These are phyloP conservation scores for Harrya chromipes DNA, from an alignment of 768 basidiomycete genomes.

Conservation along the genomic window DNA sequence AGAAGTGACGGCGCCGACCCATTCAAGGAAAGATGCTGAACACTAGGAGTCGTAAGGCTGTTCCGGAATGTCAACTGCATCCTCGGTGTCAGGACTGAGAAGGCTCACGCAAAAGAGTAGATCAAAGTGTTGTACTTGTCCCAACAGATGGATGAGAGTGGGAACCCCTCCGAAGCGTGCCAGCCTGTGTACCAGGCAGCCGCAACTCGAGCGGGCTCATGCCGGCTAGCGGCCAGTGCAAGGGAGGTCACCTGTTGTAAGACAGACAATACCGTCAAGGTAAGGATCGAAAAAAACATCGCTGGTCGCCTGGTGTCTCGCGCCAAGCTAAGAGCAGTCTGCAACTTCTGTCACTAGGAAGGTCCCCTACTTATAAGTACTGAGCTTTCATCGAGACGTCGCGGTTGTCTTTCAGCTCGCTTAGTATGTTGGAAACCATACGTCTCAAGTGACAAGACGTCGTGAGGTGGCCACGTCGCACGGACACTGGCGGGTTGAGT, in stretches of 20 bases:
- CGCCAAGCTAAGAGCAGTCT: neutral
- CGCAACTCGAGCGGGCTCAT: slow-evolving; percentile 33
- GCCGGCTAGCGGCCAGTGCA: neutral
- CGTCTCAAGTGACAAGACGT: too few species aligned
- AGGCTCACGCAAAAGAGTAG: slow-evolving; percentile 61
- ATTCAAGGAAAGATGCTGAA: slow-evolving; percentile 28
- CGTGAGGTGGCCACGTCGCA: too few species aligned
- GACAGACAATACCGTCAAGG: neutral
- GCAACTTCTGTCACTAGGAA: neutral
- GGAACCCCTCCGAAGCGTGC: slow-evolving; percentile 50
- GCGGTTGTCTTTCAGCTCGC: too few species aligned
- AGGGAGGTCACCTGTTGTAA: neutral
- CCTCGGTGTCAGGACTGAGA: neutral
- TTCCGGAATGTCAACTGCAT: neutral
- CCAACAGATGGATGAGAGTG: slow-evolving; percentile 57
- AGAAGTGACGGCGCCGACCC: slow-evolving; percentile 45
- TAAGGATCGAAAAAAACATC: neutral
- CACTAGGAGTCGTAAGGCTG: slow-evolving; percentile 33
- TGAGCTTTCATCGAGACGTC: too few species aligned
- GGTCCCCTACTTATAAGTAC: neutral
- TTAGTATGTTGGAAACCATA: too few species aligned
- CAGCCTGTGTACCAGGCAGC: slow-evolving; percentile 67
- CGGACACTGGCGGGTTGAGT: too few species aligned
- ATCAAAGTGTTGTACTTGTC: slow-evolving; percentile 61
- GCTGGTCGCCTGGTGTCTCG: neutral